Evolutionary conservation across 2,329 filamentous ascomycete species (phyloP).

Genomic region (Aspergillus proliferans): DNA sequence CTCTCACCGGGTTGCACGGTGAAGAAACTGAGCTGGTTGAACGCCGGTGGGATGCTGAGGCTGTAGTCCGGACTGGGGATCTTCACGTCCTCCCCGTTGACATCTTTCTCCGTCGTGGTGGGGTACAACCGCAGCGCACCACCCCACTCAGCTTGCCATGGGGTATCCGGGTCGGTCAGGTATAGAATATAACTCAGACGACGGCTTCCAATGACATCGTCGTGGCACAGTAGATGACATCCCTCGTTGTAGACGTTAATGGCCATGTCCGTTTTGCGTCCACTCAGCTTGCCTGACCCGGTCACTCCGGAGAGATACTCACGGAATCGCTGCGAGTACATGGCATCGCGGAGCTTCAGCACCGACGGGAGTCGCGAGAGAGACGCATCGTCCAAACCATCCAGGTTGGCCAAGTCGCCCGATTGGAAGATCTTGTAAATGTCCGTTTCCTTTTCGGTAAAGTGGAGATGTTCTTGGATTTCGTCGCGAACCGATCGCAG

Average conservation of each 20-base stretch:
- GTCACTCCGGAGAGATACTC: constrained; percentile 84
- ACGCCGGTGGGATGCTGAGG: constrained; percentile 84
- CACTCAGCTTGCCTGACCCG: constrained; percentile 77
- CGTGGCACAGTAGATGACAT: constrained; percentile 91
- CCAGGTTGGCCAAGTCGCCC: constrained; percentile 91
- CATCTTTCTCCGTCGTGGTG: constrained; percentile 57
- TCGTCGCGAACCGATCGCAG: constrained; percentile 82
- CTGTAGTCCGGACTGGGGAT: constrained; percentile 72
- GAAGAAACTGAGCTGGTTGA: constrained; percentile 98
- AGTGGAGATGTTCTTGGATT: constrained; percentile 83
- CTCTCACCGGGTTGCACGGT: constrained; percentile 97
- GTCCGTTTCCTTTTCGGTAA: constrained; percentile 97
- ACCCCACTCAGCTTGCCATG: constrained; percentile 89
- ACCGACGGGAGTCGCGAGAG: constrained; percentile 81
- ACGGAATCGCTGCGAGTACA: constrained; percentile 87
- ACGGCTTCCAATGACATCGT: constrained; percentile 96
- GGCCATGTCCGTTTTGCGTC: constrained; percentile 95
- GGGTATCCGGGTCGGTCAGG: constrained; percentile 80
- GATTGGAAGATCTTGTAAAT: constrained; percentile 99
- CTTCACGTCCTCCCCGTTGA: constrained; percentile 67
- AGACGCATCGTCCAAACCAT: constrained; percentile 82
- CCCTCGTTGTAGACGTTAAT: constrained; percentile 98
- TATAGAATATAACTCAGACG: constrained; percentile 97
- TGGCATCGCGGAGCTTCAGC: constrained; percentile 82
- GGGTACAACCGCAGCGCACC: constrained; percentile 87